Evolutionary conservation across 106 monocot genomes (phyloP), one percentile per base, ranked within the genome.

Genomic region (Dendrobium nobile): DNA sequence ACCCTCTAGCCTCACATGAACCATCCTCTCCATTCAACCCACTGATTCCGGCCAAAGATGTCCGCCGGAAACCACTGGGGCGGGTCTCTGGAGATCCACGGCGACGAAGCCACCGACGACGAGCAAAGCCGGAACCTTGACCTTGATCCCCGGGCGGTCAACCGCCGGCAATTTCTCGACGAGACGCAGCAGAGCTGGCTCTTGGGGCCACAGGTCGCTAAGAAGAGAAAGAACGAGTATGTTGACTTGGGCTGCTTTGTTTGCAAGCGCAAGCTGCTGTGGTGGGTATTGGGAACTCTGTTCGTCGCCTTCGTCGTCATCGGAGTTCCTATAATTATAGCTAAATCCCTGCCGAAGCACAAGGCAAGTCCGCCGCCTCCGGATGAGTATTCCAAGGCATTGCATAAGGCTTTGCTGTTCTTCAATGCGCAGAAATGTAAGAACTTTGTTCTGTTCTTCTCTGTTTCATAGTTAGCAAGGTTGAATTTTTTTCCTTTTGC

Each of bases 121-220:
- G 89, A 94, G 67, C 85, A 90, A 75, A 93, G 89, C 83, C 87
- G 86, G 4, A 92, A 88, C 82, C 80, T 88, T 65, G 92, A 90
- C 17, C 11, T 90, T 3, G 93, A 93, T 68, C 84, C 88, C 16
- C 85, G 75, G 18, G 93, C 91, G 41, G 73, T 88, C 74, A 80
- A 86, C 67, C 41, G 82, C 65, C 88, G 84, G 68, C 89, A 48
- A 22, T 40, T 67, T 67, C 88, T 95, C 48, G 91, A 91, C 73
- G 95, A 95, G 87, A 99, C 92, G 6, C 92, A 95, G 84, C 89
- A 88, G 84, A 91, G 95, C 82, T 99, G 98, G 98, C 88, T 99
- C 41, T 89, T 99, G 3, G 91, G 84, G 11, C 90, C 91, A 15
- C 86, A 82, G 72, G 86, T 91, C 7, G 17, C 13, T 3, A 27